phyloP scores from a whole-genome alignment of 352 stramenopile genomes.

The Blastocystis sp. region DNA sequence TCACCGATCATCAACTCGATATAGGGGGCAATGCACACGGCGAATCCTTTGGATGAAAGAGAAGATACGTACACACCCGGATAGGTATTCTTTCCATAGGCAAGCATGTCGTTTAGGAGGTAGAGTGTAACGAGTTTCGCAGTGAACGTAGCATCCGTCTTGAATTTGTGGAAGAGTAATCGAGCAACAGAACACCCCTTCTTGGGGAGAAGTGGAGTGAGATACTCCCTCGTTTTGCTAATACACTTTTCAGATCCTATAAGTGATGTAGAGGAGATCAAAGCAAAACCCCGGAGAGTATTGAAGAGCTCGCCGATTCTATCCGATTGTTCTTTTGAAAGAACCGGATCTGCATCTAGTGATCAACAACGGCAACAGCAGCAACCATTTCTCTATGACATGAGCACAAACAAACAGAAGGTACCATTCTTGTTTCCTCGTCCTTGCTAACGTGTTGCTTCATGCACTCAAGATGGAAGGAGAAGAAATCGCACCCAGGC shows the following conservation, averaged over 20 bases:
- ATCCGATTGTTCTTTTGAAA: constrained; percentile 31
- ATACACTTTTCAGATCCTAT: constrained; percentile 55
- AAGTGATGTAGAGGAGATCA: neutral
- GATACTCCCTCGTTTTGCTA: constrained; percentile 5
- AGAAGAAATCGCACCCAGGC: constrained; percentile 54
- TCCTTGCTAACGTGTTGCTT: constrained; percentile 6
- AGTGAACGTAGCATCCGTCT: constrained; percentile 12
- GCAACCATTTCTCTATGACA: constrained; percentile 25
- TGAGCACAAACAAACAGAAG: neutral
- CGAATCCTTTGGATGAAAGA: neutral
- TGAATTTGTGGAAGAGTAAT: constrained; percentile 57
- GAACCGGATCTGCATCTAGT: neutral
- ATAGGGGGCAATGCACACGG: constrained; percentile 8
- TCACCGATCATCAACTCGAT: constrained; percentile 45
- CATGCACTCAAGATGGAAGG: constrained; percentile 45
- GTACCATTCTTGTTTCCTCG: constrained; percentile 64
- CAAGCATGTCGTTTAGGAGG: constrained; percentile 48
- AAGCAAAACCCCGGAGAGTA: constrained; percentile 7
- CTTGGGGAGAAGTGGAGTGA: constrained; percentile 20
- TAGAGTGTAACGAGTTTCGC: constrained; percentile 47
- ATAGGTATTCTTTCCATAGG: constrained; percentile 5
- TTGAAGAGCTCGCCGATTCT: neutral
- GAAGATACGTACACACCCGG: constrained; percentile 19
- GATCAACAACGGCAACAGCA: neutral
- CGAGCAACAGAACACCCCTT: constrained; percentile 43